These are phyloP conservation scores for Colletotrichum sp. DNA, from an alignment of 2,329 filamentous ascomycete genomes.

Conservation along the genomic window DNA sequence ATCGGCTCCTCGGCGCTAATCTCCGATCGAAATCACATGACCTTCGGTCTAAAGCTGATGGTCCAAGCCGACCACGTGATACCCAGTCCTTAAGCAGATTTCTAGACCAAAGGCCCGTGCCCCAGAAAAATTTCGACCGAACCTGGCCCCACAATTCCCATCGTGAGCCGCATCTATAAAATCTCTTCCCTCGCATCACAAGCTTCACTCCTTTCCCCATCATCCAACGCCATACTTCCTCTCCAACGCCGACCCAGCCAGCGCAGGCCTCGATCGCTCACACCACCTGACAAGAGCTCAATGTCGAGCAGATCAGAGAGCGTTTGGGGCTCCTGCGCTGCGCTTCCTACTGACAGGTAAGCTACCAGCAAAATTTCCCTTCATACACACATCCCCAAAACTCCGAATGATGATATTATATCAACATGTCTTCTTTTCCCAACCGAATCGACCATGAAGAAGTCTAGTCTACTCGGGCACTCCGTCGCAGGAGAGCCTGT, in stretches of 20 bases:
- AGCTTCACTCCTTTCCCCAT: background rate
- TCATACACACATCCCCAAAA: conserved; percentile 9
- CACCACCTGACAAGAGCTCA: background rate
- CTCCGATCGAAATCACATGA: background rate
- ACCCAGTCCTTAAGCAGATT: background rate
- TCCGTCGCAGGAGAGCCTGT: conserved; percentile 65
- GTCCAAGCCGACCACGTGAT: background rate
- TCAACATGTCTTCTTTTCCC: conserved; percentile 82
- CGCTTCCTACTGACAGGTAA: background rate
- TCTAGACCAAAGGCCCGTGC: background rate
- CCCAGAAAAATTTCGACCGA: conserved; percentile 10
- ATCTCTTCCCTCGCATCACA: conserved; percentile 2
- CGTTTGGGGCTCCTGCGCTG: background rate
- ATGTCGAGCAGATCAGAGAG: background rate
- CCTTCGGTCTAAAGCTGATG: background rate
- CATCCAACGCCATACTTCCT: background rate
- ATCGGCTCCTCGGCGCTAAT: conserved; percentile 7
- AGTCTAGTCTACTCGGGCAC: conserved; percentile 71
- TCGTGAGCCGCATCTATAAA: conserved; percentile 17
- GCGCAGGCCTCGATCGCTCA: background rate
- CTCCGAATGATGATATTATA: conserved; percentile 74
- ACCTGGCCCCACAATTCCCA: conserved; percentile 7
- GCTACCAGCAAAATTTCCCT: background rate
- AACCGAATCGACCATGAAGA: conserved; percentile 89
- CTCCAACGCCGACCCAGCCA: background rate